Conservation (phyloP, 108 stramenopile species). For the Skeletonema costatum region DNA sequence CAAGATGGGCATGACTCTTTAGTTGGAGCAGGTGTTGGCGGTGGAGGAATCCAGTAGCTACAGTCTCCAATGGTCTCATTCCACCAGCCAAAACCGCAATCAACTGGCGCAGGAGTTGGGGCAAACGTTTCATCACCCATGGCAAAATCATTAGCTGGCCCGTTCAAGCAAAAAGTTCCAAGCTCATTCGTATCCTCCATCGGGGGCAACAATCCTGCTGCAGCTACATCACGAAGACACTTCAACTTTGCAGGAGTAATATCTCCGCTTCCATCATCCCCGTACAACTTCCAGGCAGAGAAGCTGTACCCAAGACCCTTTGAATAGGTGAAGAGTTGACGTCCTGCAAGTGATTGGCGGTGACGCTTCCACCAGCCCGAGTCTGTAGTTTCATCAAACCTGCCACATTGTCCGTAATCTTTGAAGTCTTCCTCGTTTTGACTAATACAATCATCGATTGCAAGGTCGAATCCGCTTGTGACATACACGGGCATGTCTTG, state of each 20-base stretch:
- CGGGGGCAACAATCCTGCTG: slow-evolving; percentile 63
- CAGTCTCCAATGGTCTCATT: slow-evolving; percentile 58
- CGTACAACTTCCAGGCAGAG: slow-evolving; percentile 74
- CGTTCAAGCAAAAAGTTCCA: slow-evolving; percentile 62
- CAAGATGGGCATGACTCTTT: slow-evolving; percentile 21
- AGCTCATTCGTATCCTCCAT: slow-evolving; percentile 15
- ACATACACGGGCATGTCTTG: slow-evolving; percentile 55
- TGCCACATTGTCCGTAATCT: slow-evolving; percentile 81
- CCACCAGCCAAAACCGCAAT: slow-evolving; percentile 86
- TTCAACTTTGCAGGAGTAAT: slow-evolving; percentile 60
- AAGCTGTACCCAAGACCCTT: slow-evolving; percentile 76
- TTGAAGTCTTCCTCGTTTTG: slow-evolving; percentile 39
- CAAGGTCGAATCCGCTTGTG: slow-evolving; percentile 63
- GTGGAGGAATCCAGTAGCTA: slow-evolving; percentile 81
- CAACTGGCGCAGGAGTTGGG: slow-evolving; percentile 75
- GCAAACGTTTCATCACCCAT: slow-evolving; percentile 75
- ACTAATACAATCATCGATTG: slow-evolving; percentile 65
- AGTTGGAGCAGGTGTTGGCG: slow-evolving; percentile 44
- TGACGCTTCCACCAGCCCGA: slow-evolving; percentile 78
- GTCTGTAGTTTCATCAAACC: slow-evolving; percentile 68
- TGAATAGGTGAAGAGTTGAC: slow-evolving; percentile 73
- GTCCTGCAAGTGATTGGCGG: slow-evolving; percentile 61
- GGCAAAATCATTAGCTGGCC: slow-evolving; percentile 66
- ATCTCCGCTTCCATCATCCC: slow-evolving; percentile 40
- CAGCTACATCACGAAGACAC: slow-evolving; percentile 63